Percentiles rank a stretch among this genome's conserved stretches.
phyloP scores from a whole-genome alignment of 768 basidiomycete genomes.

The Tulasnella sp. region DNA sequence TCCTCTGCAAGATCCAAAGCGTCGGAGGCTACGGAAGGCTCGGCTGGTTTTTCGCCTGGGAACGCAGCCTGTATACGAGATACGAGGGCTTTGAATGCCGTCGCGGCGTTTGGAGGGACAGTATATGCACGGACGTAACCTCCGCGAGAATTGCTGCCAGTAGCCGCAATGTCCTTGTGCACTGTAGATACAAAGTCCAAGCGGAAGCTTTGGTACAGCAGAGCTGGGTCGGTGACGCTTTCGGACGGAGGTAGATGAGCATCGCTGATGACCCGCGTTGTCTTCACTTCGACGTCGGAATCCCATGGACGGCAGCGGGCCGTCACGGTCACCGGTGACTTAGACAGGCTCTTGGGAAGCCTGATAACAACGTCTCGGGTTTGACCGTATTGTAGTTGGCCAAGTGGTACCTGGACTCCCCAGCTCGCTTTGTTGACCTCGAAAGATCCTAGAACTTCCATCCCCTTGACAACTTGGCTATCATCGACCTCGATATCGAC shows the following conservation, averaged over 20 bases:
- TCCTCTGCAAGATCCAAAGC: constrained; percentile 20
- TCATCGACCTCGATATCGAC: constrained; percentile 18
- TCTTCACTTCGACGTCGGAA: background rate
- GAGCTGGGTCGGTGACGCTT: background rate
- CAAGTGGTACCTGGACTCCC: background rate
- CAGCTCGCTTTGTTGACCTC: background rate
- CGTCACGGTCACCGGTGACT: background rate
- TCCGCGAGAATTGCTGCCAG: background rate
- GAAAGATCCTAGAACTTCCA: background rate
- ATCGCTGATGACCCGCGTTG: background rate
- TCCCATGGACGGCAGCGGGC: constrained; percentile 8
- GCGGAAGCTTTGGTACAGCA: background rate
- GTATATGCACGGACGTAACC: background rate
- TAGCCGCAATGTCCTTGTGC: background rate
- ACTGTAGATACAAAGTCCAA: background rate
- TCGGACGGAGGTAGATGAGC: background rate
- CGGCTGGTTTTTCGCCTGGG: constrained; percentile 1
- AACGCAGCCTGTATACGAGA: background rate
- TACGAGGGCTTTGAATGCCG: background rate
- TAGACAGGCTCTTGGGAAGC: background rate
- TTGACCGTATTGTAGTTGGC: constrained; percentile 22
- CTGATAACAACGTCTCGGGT: constrained; percentile 20
- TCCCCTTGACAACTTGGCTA: constrained; percentile 10
- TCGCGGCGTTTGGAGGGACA: background rate
- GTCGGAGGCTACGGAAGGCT: background rate